A percentile compares a stretch with the other conserved stretches of the same genome.
Conservation (phyloP, 1,139 yeast species). For the Lodderomyces theae region DNA sequence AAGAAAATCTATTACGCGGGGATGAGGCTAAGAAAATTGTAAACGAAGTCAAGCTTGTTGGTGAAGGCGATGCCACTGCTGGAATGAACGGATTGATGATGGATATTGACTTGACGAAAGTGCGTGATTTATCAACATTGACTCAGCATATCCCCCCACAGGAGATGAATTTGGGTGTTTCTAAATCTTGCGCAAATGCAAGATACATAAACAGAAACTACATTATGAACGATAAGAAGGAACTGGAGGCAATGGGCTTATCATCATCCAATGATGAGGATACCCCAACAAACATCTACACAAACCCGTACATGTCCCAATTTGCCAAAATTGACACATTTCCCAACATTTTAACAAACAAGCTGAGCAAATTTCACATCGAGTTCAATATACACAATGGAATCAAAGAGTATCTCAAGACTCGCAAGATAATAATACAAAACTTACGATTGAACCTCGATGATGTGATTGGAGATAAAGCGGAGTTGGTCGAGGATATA, state of each 20-base stretch:
- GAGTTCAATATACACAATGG: slow-evolving; percentile 47
- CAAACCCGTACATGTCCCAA: slow-evolving; percentile 19
- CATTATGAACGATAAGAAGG: not conserved
- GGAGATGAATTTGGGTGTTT: slow-evolving; percentile 15
- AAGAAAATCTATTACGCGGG: slow-evolving; percentile 29
- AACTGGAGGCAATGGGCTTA: not conserved
- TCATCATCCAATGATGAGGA: not conserved
- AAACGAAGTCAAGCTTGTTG: slow-evolving; percentile 27
- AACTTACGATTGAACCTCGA: slow-evolving; percentile 23
- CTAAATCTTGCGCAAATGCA: slow-evolving; percentile 4
- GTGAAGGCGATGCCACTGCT: slow-evolving; percentile 6
- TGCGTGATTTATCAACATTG: slow-evolving; percentile 3
- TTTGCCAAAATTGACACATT: slow-evolving; percentile 32
- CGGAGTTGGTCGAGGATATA: slow-evolving; percentile 59
- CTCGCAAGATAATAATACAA: slow-evolving; percentile 46
- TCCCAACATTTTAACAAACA: slow-evolving; percentile 22
- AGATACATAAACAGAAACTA: not conserved
- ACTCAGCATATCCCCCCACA: not conserved
- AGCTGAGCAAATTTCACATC: slow-evolving; percentile 20
- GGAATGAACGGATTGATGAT: slow-evolving; percentile 17
- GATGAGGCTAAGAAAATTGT: slow-evolving; percentile 31
- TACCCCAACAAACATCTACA: slow-evolving; percentile 16
- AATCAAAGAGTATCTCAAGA: slow-evolving; percentile 43
- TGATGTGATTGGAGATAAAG: slow-evolving; percentile 62
- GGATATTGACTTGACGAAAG: slow-evolving; percentile 10